These are phyloP conservation scores for Bolboschoenoplectus hybrid DNA, from an alignment of 202 grass and related monocot genomes.

Conservation along the genomic window DNA sequence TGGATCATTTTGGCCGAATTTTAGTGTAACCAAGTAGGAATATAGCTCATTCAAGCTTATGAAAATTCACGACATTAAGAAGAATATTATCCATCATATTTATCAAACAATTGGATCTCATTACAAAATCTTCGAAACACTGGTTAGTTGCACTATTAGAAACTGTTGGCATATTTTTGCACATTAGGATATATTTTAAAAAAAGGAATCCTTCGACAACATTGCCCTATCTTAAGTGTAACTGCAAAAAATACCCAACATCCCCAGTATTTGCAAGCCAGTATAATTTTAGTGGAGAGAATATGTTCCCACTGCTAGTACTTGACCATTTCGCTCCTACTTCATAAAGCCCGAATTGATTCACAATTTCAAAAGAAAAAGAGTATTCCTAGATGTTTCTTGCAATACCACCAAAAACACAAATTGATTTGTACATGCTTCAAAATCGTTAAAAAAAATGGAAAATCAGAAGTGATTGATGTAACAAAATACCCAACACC, in stretches of 20 bases:
- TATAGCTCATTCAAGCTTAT: background rate
- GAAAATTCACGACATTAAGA: background rate
- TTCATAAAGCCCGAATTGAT: background rate
- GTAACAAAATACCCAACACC: background rate
- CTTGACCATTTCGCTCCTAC: background rate
- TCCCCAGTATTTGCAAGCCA: background rate
- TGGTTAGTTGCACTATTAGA: background rate
- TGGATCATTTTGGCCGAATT: background rate
- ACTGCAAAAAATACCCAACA: background rate
- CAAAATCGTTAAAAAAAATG: conserved; percentile 2
- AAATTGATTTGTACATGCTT: background rate
- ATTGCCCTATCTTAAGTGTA: background rate
- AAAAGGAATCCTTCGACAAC: background rate
- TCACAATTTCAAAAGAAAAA: background rate
- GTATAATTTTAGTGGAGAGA: background rate
- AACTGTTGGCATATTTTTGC: background rate
- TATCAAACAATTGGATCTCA: conserved; percentile 15
- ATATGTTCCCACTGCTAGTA: background rate
- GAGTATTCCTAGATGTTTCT: background rate
- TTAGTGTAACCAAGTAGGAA: background rate
- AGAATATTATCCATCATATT: background rate
- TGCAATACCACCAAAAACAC: background rate
- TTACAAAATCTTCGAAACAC: background rate
- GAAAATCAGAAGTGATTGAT: background rate
- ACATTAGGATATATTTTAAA: background rate